These are phyloP conservation scores for Gracilaria caudata DNA, from an alignment of 23 red algal genomes.

Conservation along the genomic window DNA sequence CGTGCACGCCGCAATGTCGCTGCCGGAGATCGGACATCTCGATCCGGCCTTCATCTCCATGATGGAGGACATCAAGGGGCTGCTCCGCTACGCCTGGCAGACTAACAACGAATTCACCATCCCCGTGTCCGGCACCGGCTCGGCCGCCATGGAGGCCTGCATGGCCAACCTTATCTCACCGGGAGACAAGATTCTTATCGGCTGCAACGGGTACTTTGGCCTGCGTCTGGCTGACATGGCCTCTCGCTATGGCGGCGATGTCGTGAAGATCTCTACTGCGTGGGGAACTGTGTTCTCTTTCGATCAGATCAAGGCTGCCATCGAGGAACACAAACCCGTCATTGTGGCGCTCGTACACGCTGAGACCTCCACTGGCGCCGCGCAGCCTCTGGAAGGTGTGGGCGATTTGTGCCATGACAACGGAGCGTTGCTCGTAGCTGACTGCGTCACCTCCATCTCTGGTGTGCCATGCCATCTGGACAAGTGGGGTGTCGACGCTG, in stretches of 20 bases:
- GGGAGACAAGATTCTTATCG: slow-evolving; percentile 83
- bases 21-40: slow-evolving; percentile 79
- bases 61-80: slow-evolving; percentile 84
- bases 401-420: slow-evolving; percentile 81
- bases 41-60: slow-evolving; percentile 73
- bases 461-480: slow-evolving; percentile 84
- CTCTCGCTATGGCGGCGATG: slow-evolving; percentile 63
- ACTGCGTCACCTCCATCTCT: slow-evolving; percentile 84
- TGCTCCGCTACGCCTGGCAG: slow-evolving; percentile 87
- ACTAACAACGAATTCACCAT: slow-evolving; percentile 88
- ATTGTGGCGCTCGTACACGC: slow-evolving; percentile 77
- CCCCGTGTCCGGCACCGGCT: slow-evolving; percentile 84
- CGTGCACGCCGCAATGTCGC: slow-evolving; percentile 62
- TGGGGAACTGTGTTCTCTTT: slow-evolving; percentile 80
- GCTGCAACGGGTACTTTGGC: slow-evolving; percentile 86
- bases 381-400: slow-evolving; percentile 74
- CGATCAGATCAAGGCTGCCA: slow-evolving; percentile 71
- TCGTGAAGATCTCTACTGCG: slow-evolving; percentile 39
- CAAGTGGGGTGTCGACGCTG: slow-evolving; percentile 82
- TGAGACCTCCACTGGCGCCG: slow-evolving; percentile 81
- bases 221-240: slow-evolving; percentile 75
- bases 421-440: slow-evolving; percentile 69
- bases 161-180: slow-evolving; percentile 69
- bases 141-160: slow-evolving; percentile 86
- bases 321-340: slow-evolving; percentile 74